A percentile compares a stretch with the other conserved stretches of the same genome.
Evolutionary conservation across 2,329 filamentous ascomycete genomes (phyloP).

Genomic region (Colletotrichum sp.): DNA sequence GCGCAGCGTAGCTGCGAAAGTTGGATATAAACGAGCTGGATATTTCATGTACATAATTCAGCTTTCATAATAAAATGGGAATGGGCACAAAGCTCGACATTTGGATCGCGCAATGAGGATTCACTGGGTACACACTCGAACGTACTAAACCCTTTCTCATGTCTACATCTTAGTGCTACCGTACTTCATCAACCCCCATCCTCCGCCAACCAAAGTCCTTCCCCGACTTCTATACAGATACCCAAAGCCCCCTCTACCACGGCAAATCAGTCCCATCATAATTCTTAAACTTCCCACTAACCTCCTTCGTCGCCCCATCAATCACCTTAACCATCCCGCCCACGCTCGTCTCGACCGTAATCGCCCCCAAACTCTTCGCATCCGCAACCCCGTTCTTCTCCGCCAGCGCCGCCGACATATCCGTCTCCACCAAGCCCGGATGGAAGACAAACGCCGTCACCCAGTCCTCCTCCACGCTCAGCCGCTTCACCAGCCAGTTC

Average conservation of each 20-base stretch:
- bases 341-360: slow-evolving; percentile 22
- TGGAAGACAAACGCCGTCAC: slow-evolving; percentile 24
- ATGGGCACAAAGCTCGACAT: too few relatives aligned
- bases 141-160: too few relatives aligned
- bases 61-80: too few relatives aligned
- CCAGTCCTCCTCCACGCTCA: slow-evolving; percentile 29
- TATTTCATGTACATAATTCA: background rate
- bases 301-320: background rate
- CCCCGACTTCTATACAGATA: accelerated
- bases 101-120: too few relatives aligned
- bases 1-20: too few relatives aligned
- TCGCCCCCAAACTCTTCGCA: slow-evolving; percentile 8
- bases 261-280: slow-evolving; percentile 14
- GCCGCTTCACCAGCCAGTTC: slow-evolving; percentile 22
- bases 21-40: background rate
- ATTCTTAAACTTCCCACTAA: slow-evolving; percentile 17
- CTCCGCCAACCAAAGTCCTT: too few relatives aligned
- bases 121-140: too few relatives aligned
- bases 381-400: background rate
- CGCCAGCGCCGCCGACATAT: background rate
- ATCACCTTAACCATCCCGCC: background rate
- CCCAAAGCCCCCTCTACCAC: background rate
- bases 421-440: slow-evolving; percentile 21
- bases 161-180: too few relatives aligned
- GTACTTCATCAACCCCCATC: too few relatives aligned